Conservation (phyloP, 371 early-diverging fungal species). For the Amoeboaphelidium occidentale region DNA sequence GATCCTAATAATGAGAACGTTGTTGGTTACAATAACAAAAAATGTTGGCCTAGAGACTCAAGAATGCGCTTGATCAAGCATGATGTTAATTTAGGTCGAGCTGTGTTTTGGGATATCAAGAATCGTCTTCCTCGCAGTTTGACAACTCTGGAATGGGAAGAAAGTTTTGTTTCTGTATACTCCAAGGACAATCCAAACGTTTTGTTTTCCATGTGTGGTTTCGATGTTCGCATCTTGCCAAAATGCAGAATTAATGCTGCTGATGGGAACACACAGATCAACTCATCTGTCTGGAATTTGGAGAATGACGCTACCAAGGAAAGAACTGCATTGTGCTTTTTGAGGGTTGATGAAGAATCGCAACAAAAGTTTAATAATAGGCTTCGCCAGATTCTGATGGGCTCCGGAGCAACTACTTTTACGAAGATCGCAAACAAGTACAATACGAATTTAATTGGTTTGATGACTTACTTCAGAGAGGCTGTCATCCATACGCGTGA, state of each 20-base stretch:
- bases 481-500: constrained; percentile 93
- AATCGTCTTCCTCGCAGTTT: constrained; percentile 87
- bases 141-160: constrained; percentile 94
- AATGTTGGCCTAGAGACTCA: constrained; percentile 94
- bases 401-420: constrained; percentile 88
- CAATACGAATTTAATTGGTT: constrained; percentile 76
- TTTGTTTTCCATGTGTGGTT: constrained; percentile 68
- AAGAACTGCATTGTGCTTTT: constrained; percentile 83
- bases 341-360: constrained; percentile 81
- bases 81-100: constrained; percentile 82
- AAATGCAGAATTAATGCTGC: constrained; percentile 59
- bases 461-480: constrained; percentile 95
- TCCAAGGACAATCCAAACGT: constrained; percentile 88
- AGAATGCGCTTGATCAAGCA: constrained; percentile 97
- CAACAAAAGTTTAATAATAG: constrained; percentile 83
- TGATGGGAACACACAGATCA: constrained; percentile 61
- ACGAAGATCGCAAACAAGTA: constrained; percentile 95
- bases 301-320: constrained; percentile 90
- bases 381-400: constrained; percentile 90
- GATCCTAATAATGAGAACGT: constrained; percentile 97
- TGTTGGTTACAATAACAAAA: constrained; percentile 56
- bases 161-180: constrained; percentile 77
- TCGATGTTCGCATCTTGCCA: constrained; percentile 71
- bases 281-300: constrained; percentile 93
- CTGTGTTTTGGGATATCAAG: constrained; percentile 95